Evolutionary conservation across 331 rosid genomes (phyloP).

Genomic region (Rhamnella rubrinervis): DNA sequence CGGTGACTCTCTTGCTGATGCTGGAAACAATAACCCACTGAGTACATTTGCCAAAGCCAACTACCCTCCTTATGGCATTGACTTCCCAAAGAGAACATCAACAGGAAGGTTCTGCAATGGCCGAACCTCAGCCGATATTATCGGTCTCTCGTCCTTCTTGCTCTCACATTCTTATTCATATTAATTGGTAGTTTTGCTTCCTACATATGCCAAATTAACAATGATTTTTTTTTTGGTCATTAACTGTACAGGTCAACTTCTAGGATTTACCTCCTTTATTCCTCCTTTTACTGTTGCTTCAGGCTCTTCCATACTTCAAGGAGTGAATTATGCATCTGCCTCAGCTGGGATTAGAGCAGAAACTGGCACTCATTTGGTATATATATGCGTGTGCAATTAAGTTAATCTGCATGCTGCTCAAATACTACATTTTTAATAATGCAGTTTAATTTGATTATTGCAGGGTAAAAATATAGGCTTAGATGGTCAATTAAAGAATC

Average conservation of each 20-base stretch:
- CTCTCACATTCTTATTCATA: neutral
- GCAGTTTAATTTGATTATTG: neutral
- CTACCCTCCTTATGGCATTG: conserved; percentile 55
- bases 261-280: conserved; percentile 31
- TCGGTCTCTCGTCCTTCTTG: conserved; percentile 28
- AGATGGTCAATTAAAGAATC: conserved; percentile 38
- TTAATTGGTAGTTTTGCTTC: neutral
- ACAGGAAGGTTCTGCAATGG: conserved; percentile 72
- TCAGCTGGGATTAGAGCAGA: conserved; percentile 52
- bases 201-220: neutral
- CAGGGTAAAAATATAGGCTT: conserved; percentile 49
- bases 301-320: conserved; percentile 8
- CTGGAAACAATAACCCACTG: conserved; percentile 55
- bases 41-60: conserved; percentile 35
- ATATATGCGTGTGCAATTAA: too few relatives aligned
- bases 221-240: neutral
- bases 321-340: conserved; percentile 63
- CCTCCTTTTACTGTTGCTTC: conserved; percentile 20
- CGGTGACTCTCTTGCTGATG: conserved; percentile 65
- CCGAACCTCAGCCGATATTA: conserved; percentile 35
- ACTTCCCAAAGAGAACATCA: conserved; percentile 41
- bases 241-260: conserved; percentile 21
- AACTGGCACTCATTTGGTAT: conserved; percentile 32
- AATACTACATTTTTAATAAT: neutral
- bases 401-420: too few relatives aligned